phyloP scores from a whole-genome alignment of 768 basidiomycete species.

The Mycena pura region DNA sequence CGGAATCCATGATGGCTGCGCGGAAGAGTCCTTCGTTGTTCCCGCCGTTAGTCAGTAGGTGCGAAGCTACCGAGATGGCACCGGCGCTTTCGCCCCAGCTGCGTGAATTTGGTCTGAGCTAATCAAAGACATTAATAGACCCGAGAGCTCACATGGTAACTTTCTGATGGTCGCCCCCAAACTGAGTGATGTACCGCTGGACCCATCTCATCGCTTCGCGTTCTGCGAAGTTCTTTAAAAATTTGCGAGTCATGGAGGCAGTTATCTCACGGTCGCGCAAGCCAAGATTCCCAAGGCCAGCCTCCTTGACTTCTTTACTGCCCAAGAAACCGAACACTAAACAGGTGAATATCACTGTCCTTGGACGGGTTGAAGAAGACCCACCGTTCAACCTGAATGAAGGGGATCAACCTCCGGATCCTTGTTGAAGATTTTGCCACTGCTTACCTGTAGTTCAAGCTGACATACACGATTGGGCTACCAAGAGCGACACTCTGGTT shows the following conservation, averaged over 20 bases:
- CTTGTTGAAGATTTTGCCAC: constrained; percentile 2
- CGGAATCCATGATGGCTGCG: constrained; percentile 54
- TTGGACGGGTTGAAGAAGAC: background rate
- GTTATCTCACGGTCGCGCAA: constrained; percentile 51
- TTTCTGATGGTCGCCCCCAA: constrained; percentile 54
- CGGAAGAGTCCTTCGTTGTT: constrained; percentile 46
- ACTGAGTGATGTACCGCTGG: constrained; percentile 54
- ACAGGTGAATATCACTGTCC: background rate
- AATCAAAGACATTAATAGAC: background rate
- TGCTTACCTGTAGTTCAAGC: constrained; percentile 9
- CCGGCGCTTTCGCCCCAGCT: constrained; percentile 64
- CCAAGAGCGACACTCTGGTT: constrained; percentile 11
- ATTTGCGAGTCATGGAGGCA: background rate
- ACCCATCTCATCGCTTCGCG: constrained; percentile 58
- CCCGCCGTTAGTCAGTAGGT: constrained; percentile 51
- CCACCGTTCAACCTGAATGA: background rate
- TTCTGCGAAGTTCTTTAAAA: constrained; percentile 27
- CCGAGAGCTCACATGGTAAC: constrained; percentile 30
- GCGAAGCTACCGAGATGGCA: constrained; percentile 52
- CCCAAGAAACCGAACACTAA: constrained; percentile 49
- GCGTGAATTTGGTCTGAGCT: background rate
- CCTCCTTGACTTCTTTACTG: constrained; percentile 45
- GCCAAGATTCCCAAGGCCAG: constrained; percentile 54
- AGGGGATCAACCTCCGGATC: background rate
- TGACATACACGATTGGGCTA: constrained; percentile 3